Conservation (phyloP, 805 yeast species). For the Suhomyces prunicola region DNA sequence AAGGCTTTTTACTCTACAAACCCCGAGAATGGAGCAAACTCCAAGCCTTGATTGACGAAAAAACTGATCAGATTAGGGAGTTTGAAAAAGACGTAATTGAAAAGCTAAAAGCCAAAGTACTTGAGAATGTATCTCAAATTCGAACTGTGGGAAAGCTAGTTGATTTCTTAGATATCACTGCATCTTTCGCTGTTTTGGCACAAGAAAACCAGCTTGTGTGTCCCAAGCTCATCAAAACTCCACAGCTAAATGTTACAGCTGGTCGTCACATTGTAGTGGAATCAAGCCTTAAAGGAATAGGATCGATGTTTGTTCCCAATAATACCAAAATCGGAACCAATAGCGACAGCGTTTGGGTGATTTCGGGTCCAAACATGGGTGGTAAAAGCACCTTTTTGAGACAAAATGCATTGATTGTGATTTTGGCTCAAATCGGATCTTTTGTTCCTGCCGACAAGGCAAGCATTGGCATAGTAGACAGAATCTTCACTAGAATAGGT, state of each 20-base stretch:
- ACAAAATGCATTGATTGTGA: conserved; percentile 48
- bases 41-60: conserved; percentile 49
- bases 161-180: conserved; percentile 69
- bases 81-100: conserved; percentile 57
- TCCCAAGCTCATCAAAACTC: conserved; percentile 57
- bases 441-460: conserved; percentile 51
- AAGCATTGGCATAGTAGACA: conserved; percentile 45
- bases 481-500: conserved; percentile 45
- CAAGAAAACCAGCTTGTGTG: conserved; percentile 61
- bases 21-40: conserved; percentile 48
- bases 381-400: conserved; percentile 52
- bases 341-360: conserved; percentile 17
- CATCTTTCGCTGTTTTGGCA: conserved; percentile 72
- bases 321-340: conserved; percentile 27
- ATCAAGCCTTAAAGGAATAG: conserved; percentile 52
- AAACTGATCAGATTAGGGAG: conserved; percentile 44
- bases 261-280: conserved; percentile 92
- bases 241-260: conserved; percentile 46
- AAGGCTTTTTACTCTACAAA: conserved; percentile 45
- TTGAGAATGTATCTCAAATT: conserved; percentile 43
- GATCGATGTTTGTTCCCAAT: conserved; percentile 48
- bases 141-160: conserved; percentile 48
- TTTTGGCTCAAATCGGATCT: conserved; percentile 52
- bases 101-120: conserved; percentile 44
- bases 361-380: conserved; percentile 45